Evolutionary conservation across 1,284 basidiomycete species (phyloP).

Genomic region (Cryptococcus amylolentus): DNA sequence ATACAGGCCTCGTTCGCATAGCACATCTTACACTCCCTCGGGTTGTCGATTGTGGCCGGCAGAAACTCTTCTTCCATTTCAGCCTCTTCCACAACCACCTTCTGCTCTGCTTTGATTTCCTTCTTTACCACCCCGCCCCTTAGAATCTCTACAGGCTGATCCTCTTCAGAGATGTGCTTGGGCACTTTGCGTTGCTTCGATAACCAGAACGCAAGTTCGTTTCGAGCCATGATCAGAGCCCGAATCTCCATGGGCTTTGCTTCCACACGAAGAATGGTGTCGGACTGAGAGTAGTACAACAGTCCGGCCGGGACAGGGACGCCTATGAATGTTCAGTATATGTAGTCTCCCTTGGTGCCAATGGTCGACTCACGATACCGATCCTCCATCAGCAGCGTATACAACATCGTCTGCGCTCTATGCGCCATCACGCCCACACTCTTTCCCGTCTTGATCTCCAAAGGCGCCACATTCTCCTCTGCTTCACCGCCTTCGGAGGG

Average conservation of each 20-base stretch:
- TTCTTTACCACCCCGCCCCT: not conserved
- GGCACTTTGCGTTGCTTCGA: conserved; percentile 27
- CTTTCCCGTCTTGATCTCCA: conserved; percentile 95
- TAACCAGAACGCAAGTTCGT: conserved; percentile 79
- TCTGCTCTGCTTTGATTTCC: not conserved
- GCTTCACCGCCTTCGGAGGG: conserved; percentile 29
- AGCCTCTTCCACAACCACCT: not conserved
- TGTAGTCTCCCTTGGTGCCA: not conserved
- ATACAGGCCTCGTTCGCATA: conserved; percentile 84
- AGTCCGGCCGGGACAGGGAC: conserved; percentile 61
- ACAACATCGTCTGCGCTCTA: conserved; percentile 95
- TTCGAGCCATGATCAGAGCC: conserved; percentile 74
- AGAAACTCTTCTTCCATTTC: conserved; percentile 57
- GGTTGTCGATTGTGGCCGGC: conserved; percentile 82
- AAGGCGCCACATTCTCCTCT: conserved; percentile 54
- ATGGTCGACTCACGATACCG: conserved; percentile 61
- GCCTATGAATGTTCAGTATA: conserved; percentile 15
- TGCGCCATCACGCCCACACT: conserved; percentile 78
- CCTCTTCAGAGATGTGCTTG: not conserved
- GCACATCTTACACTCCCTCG: conserved; percentile 72
- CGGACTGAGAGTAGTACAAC: conserved; percentile 89
- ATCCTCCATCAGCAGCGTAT: conserved; percentile 86
- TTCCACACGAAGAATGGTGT: conserved; percentile 79
- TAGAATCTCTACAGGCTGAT: not conserved
- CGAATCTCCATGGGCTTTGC: conserved; percentile 76